phyloP scores from a whole-genome alignment of 371 early-diverging fungal species.

The Batrachochytrium dendrobatidis region DNA sequence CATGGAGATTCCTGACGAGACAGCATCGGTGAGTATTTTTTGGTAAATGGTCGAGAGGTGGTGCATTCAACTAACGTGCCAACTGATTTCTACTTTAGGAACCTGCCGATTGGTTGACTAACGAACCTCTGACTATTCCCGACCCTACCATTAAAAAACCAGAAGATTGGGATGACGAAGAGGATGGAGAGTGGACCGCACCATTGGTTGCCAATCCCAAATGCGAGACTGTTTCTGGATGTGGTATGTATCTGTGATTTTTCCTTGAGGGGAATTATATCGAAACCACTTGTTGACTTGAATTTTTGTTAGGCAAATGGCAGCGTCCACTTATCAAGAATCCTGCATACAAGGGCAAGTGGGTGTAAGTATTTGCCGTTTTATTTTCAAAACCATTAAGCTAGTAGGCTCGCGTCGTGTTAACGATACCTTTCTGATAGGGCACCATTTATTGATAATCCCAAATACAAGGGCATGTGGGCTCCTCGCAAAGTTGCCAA shows the following conservation, averaged over 20 bases:
- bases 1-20: constrained; percentile 38
- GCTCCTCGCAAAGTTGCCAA: constrained; percentile 81
- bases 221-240: constrained; percentile 76
- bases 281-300: background rate
- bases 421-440: no score
- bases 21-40: constrained; percentile 26
- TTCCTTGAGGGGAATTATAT: background rate
- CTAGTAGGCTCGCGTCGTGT: no score
- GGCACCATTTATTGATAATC: constrained; percentile 85
- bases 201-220: constrained; percentile 65
- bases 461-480: constrained; percentile 94
- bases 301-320: constrained; percentile 57
- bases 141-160: constrained; percentile 87
- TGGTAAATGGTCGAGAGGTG: no score
- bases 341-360: constrained; percentile 74
- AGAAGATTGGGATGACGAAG: constrained; percentile 59
- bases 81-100: constrained; percentile 18
- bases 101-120: constrained; percentile 60
- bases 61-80: background rate
- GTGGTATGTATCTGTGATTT: constrained; percentile 47
- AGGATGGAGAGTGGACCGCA: constrained; percentile 70
- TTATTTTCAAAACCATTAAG: no score
- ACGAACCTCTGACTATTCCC: constrained; percentile 52
- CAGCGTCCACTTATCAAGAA: constrained; percentile 78
- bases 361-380: constrained; percentile 22